These are phyloP conservation scores for Septoria petroselini DNA, from an alignment of 2,329 filamentous ascomycete species.

Conservation along the genomic window DNA sequence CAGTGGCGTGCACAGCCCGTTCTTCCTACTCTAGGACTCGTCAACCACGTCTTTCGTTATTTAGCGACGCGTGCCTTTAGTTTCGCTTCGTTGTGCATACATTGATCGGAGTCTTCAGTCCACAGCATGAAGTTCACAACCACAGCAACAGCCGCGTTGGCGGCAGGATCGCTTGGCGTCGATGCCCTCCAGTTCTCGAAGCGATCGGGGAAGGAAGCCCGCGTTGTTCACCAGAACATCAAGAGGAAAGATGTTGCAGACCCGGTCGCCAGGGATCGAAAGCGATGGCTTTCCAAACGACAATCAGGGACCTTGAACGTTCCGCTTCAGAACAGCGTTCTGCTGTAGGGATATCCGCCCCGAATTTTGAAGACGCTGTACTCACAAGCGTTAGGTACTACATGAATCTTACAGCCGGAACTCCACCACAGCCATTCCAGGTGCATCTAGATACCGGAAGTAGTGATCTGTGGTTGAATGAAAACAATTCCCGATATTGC, in stretches of 20 bases:
- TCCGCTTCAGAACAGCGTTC: constrained; percentile 55
- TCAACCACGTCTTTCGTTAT: too few species aligned
- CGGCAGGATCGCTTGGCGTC: constrained; percentile 2
- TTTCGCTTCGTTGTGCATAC: too few species aligned
- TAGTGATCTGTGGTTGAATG: constrained; percentile 66
- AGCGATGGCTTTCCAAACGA: constrained; percentile 42
- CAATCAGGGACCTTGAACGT: constrained; percentile 34
- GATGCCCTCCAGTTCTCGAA: constrained; percentile 5
- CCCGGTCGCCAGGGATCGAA: constrained; percentile 48
- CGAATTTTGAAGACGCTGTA: too few species aligned
- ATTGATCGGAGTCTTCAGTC: too few species aligned
- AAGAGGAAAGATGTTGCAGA: constrained; percentile 47
- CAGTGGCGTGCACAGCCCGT: too few species aligned
- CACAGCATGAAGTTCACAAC: constrained; percentile 4
- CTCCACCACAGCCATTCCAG: constrained; percentile 53
- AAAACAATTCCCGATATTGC: constrained; percentile 60
- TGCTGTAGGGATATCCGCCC: too few species aligned
- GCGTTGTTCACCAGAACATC: constrained; percentile 50
- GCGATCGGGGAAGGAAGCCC: constrained; percentile 1
- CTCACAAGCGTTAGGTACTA: too few species aligned
- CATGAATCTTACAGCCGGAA: constrained; percentile 57
- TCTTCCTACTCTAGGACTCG: too few species aligned
- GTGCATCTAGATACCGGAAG: constrained; percentile 62
- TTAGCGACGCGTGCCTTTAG: too few species aligned
- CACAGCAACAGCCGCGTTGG: constrained; percentile 4